Evolutionary conservation across 2,329 filamentous ascomycete species (phyloP).

Genomic region (Aspergillus viridinutans): DNA sequence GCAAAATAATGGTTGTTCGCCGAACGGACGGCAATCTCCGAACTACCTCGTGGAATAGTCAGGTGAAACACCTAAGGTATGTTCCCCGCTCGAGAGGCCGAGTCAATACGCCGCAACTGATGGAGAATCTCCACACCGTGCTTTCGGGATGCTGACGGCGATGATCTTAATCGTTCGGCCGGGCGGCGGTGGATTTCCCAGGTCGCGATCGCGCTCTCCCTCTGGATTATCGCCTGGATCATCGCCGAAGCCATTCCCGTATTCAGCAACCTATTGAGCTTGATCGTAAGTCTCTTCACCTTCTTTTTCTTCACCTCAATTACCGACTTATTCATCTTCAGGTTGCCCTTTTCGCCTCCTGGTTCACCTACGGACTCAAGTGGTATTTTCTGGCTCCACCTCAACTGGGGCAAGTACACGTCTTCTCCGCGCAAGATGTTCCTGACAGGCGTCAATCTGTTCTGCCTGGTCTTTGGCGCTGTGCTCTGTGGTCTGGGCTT

Average conservation of each 20-base stretch:
- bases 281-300: slow-evolving; percentile 44
- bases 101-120: neutral
- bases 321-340: slow-evolving; percentile 6
- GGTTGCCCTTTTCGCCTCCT: slow-evolving; percentile 59
- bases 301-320: neutral
- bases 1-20: too few species aligned
- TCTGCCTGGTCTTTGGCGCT: slow-evolving; percentile 14
- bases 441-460: slow-evolving; percentile 24
- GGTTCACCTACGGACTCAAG: slow-evolving; percentile 55
- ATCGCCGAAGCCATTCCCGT: slow-evolving; percentile 67
- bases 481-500: slow-evolving; percentile 32
- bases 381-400: slow-evolving; percentile 37
- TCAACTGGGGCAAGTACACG: slow-evolving; percentile 32
- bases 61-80: neutral
- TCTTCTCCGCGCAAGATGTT: slow-evolving; percentile 28
- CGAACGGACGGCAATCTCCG: neutral
- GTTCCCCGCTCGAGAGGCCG: neutral
- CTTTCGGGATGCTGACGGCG: neutral
- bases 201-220: slow-evolving; percentile 51
- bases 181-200: slow-evolving; percentile 40
- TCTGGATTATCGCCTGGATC: slow-evolving; percentile 62
- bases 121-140: neutral
- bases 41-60: neutral
- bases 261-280: slow-evolving; percentile 62
- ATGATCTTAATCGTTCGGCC: too few species aligned